Percentiles rank a stretch among this genome's conserved stretches.
phyloP scores from a whole-genome alignment of 2,329 filamentous ascomycete species.

The Venturia carpophila region DNA sequence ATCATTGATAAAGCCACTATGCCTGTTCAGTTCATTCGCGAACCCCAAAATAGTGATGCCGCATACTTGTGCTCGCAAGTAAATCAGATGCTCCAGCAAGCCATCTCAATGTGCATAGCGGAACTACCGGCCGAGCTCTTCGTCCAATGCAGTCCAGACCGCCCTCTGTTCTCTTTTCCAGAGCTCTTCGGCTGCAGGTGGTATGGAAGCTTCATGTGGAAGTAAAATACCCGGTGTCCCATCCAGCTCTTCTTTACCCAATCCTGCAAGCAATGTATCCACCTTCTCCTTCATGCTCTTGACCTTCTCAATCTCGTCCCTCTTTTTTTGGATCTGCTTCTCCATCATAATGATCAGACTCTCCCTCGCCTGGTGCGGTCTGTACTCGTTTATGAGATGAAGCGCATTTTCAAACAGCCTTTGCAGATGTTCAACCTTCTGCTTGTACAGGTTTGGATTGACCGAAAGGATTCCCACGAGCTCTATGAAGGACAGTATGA shows the following conservation, averaged over 20 bases:
- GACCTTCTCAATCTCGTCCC: slow-evolving; percentile 64
- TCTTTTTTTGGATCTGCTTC: slow-evolving; percentile 65
- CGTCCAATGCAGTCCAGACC: slow-evolving; percentile 17
- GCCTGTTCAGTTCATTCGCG: not conserved
- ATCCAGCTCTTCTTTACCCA: slow-evolving; percentile 37
- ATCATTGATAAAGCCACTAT: no score
- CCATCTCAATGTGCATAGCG: not conserved
- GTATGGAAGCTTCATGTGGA: not conserved
- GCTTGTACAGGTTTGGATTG: slow-evolving; percentile 55
- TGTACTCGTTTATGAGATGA: slow-evolving; percentile 87
- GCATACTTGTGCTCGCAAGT: not conserved
- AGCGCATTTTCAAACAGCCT: slow-evolving; percentile 86
- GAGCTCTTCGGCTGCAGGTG: not conserved
- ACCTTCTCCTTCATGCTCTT: slow-evolving; percentile 63
- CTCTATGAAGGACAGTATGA: slow-evolving; percentile 83
- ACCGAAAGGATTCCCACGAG: slow-evolving; percentile 63
- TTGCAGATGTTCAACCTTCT: slow-evolving; percentile 70
- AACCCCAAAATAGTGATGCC: not conserved
- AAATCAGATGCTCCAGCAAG: not conserved
- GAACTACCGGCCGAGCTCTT: slow-evolving; percentile 7
- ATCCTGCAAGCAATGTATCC: slow-evolving; percentile 60
- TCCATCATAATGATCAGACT: slow-evolving; percentile 83
- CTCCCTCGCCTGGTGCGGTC: slow-evolving; percentile 86
- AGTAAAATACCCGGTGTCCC: not conserved
- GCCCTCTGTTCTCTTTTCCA: slow-evolving; percentile 18